phyloP scores from a whole-genome alignment of 345 rosid species.

The Barbarea vulgaris region DNA sequence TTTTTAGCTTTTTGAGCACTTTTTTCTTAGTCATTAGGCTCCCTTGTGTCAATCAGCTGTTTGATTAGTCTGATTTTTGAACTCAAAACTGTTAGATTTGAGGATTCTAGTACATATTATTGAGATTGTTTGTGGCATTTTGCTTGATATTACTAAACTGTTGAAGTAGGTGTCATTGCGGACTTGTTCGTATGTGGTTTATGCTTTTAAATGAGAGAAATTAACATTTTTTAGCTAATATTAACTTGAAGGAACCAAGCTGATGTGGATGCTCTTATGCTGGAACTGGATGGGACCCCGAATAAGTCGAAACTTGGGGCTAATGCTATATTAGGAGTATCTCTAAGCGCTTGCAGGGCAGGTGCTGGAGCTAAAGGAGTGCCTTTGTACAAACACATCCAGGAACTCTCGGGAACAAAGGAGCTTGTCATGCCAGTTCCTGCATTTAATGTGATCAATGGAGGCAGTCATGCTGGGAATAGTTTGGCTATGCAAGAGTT shows the following conservation, averaged over 20 bases:
- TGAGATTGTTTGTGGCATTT: constrained; percentile 4
- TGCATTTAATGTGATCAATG: constrained; percentile 94
- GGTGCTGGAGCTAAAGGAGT: constrained; percentile 95
- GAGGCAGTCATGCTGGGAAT: constrained; percentile 97
- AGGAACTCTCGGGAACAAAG: constrained; percentile 80
- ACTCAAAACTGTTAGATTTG: neutral
- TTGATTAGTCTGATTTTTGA: neutral
- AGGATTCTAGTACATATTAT: neutral
- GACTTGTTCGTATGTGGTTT: constrained; percentile 4
- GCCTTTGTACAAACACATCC: constrained; percentile 91
- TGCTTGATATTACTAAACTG: neutral
- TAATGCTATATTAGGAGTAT: constrained; percentile 93
- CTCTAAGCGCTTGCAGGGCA: constrained; percentile 89
- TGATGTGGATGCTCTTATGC: constrained; percentile 82
- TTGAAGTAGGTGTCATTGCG: neutral
- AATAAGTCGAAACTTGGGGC: constrained; percentile 93
- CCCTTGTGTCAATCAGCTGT: neutral
- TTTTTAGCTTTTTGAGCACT: neutral
- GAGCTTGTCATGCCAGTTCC: constrained; percentile 99
- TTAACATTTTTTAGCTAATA: neutral
- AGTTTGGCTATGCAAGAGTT: constrained; percentile 99
- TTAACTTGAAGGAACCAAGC: constrained; percentile 69
- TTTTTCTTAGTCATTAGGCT: neutral
- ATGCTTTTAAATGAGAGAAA: neutral
- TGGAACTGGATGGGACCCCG: constrained; percentile 86